These are phyloP conservation scores for Debaryomyces coudertii DNA, from an alignment of 1,139 yeast genomes.

Conservation along the genomic window DNA sequence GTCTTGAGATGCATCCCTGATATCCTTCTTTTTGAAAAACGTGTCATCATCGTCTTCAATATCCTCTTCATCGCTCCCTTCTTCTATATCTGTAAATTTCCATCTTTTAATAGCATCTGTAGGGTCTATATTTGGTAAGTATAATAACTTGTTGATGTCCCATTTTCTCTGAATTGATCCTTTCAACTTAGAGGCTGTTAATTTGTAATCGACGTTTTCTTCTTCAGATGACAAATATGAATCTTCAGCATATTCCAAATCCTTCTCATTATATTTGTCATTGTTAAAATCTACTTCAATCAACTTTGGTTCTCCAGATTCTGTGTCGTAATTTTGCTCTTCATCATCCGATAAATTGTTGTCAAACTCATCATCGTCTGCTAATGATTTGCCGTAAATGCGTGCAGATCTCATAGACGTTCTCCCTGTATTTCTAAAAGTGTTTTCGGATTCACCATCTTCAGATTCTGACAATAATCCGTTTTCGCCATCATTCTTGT, in stretches of 20 bases:
- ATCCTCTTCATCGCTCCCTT: conserved; percentile 55
- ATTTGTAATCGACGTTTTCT: conserved; percentile 31
- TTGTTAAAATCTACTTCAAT: conserved; percentile 56
- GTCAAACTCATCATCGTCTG: conserved; percentile 53
- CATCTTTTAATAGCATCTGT: conserved; percentile 76
- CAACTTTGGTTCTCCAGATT: conserved; percentile 32
- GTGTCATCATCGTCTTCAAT: conserved; percentile 55
- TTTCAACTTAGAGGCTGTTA: conserved; percentile 50
- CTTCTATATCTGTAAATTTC: conserved; percentile 54
- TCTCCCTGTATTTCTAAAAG: conserved; percentile 54
- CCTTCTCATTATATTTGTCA: conserved; percentile 45
- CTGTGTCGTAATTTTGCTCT: conserved; percentile 36
- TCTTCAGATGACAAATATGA: conserved; percentile 48
- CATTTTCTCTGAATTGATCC: conserved; percentile 54
- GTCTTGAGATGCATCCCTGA: conserved; percentile 30
- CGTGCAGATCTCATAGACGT: conserved; percentile 60
- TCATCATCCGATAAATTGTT: conserved; percentile 35
- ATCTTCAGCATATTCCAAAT: conserved; percentile 55
- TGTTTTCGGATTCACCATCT: conserved; percentile 30
- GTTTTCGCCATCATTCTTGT: conserved; percentile 40
- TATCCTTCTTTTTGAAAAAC: conserved; percentile 61
- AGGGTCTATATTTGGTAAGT: conserved; percentile 76
- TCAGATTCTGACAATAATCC: conserved; percentile 35
- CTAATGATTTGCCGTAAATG: conserved; percentile 56
- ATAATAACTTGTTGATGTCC: conserved; percentile 81